Evolutionary conservation across 2,329 filamentous ascomycete species (phyloP).

Genomic region (Pseudogymnoascus sp.): DNA sequence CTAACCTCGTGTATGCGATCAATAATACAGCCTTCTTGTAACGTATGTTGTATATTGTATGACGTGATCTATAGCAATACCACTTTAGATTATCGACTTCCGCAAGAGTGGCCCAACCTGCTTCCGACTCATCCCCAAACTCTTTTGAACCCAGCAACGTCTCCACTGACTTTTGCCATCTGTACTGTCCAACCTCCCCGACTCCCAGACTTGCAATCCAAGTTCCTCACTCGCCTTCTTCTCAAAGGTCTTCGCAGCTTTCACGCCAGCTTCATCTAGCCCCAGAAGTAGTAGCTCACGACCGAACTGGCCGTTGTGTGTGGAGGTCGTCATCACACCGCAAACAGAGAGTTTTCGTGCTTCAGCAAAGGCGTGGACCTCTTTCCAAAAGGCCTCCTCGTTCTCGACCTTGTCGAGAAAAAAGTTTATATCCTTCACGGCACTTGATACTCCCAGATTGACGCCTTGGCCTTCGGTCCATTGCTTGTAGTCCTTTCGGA

Average conservation of each 20-base stretch:
- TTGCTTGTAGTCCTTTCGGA: constrained; percentile 79
- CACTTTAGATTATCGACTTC: constrained; percentile 36
- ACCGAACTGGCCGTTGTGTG: constrained; percentile 45
- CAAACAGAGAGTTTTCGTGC: constrained; percentile 54
- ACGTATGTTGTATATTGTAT: neutral
- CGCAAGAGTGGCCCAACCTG: constrained; percentile 61
- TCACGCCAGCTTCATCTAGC: constrained; percentile 39
- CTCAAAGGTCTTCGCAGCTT: constrained; percentile 48
- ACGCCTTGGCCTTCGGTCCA: constrained; percentile 51
- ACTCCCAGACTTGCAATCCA: constrained; percentile 46
- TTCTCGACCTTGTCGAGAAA: constrained; percentile 47
- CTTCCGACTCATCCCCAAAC: constrained; percentile 54
- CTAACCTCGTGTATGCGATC: too few relatives aligned
- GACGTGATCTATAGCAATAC: neutral
- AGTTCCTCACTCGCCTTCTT: constrained; percentile 39
- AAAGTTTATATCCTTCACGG: constrained; percentile 55
- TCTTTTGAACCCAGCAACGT: constrained; percentile 59
- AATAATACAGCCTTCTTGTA: too few relatives aligned
- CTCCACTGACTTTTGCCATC: constrained; percentile 38
- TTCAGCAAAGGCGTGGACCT: constrained; percentile 44
- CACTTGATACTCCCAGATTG: constrained; percentile 58
- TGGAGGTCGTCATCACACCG: constrained; percentile 61
- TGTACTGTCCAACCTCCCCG: constrained; percentile 39
- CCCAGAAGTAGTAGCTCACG: constrained; percentile 64
- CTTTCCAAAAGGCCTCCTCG: constrained; percentile 37